Percentiles rank a stretch among this genome's conserved stretches.
These are phyloP conservation scores for Aspergillus sp. DNA, from an alignment of 2,329 filamentous ascomycete genomes.

Conservation along the genomic window DNA sequence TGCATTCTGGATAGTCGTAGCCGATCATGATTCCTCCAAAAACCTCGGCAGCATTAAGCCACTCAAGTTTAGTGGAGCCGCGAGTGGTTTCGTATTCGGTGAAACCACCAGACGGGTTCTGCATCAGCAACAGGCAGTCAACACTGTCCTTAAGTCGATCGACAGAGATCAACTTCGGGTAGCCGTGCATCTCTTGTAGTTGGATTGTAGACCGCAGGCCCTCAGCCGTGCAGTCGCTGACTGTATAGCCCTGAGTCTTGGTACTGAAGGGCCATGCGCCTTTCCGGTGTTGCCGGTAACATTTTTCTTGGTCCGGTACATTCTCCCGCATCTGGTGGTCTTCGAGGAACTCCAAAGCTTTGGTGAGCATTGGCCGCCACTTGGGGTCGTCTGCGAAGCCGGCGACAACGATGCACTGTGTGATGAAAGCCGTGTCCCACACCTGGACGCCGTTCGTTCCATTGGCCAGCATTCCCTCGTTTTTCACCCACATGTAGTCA, in stretches of 20 bases:
- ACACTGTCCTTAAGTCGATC: conserved; percentile 78
- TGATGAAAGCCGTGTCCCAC: conserved; percentile 90
- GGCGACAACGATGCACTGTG: conserved; percentile 73
- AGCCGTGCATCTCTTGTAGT: conserved; percentile 71
- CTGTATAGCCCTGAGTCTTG: conserved; percentile 84
- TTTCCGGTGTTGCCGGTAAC: conserved; percentile 85
- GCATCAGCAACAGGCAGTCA: conserved; percentile 84
- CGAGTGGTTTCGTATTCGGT: conserved; percentile 83
- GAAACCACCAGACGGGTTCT: conserved; percentile 78
- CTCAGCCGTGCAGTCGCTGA: conserved; percentile 91
- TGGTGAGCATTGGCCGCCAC: conserved; percentile 76
- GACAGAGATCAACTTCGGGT: conserved; percentile 66
- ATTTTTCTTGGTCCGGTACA: conserved; percentile 65
- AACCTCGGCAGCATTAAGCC: conserved; percentile 90
- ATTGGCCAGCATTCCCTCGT: conserved; percentile 88
- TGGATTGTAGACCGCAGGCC: conserved; percentile 79
- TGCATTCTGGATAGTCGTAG: conserved; percentile 97
- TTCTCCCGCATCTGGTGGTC: conserved; percentile 86
- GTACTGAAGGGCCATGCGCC: conserved; percentile 97
- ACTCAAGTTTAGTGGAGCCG: conserved; percentile 69
- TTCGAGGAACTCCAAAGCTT: conserved; percentile 78
- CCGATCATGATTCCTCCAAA: conserved; percentile 98
- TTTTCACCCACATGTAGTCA: conserved; percentile 86
- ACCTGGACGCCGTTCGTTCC: conserved; percentile 97
- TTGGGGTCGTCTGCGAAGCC: conserved; percentile 69